Percentiles rank a stretch among this genome's conserved stretches.
Conservation (phyloP, 805 yeast species). For the Lachancea quebecensis region DNA sequence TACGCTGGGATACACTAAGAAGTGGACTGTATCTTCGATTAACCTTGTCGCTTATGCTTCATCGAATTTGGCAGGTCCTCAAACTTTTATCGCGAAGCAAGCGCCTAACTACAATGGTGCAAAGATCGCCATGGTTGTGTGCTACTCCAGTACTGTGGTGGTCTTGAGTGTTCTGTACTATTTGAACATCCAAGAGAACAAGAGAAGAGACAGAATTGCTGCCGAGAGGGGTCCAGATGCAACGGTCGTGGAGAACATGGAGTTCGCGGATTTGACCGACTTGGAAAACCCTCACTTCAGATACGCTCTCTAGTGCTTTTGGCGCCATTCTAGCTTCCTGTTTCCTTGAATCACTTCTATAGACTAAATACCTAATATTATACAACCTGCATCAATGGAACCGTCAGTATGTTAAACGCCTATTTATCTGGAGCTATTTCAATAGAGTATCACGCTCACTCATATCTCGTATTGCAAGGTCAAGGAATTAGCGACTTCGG, state of each 20-base stretch:
- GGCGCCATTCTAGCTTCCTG: background rate
- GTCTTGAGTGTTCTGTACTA: conserved; percentile 28
- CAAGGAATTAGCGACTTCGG: conserved; percentile 52
- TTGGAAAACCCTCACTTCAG: conserved; percentile 38
- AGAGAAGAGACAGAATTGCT: conserved; percentile 34
- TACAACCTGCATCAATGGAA: background rate
- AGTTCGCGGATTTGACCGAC: conserved; percentile 39
- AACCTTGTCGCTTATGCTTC: conserved; percentile 59
- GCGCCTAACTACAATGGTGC: conserved; percentile 58
- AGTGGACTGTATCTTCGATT: conserved; percentile 51
- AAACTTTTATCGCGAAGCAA: conserved; percentile 49
- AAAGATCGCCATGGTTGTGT: conserved; percentile 44
- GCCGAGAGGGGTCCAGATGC: conserved; percentile 23
- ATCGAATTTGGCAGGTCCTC: conserved; percentile 70
- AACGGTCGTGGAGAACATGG: conserved; percentile 14
- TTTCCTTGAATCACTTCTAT: background rate
- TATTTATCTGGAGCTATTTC: too few species aligned
- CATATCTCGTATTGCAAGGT: conserved; percentile 41
- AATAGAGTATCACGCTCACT: background rate
- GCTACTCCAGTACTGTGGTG: conserved; percentile 38
- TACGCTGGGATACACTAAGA: conserved; percentile 71
- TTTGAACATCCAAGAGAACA: conserved; percentile 35
- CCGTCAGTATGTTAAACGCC: too few species aligned
- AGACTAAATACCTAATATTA: background rate
- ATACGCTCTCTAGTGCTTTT: conserved; percentile 23